Base-by-base conservation (phyloP, 768 basidiomycete genomes). In the Dentipellis sp. region DNA sequence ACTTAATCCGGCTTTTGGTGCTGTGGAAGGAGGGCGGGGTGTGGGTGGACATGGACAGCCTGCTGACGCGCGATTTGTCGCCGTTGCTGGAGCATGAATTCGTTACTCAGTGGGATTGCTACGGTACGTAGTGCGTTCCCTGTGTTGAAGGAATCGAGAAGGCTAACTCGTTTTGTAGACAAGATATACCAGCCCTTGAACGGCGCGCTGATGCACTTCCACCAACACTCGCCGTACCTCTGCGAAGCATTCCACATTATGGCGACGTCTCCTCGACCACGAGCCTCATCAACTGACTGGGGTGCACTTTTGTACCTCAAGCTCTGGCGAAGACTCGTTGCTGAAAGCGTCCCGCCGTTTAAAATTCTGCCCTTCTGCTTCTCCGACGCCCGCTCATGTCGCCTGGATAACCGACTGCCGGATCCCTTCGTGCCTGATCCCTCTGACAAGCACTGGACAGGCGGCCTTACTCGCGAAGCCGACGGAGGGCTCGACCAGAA, bases 21-120 rank as follows among this genome's bases (percentile, higher is more conserved):
- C 71, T 97, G 36, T 97, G 94, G 91, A 83, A 81, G 58, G 83
- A 80, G 64, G 95, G 95, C 1, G 95, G 95, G 0, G 82, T 97
- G 21, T 98, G 95, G 95, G 77, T 97, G 49, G 95, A 99, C 67
- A 97, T 97, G 93, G 95, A 99, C 69, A 89, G 89, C 52, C 77
- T 98, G 54, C 74, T 97, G 59, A 95, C 92, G 47, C 75, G 95
- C 54, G 90, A 94, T 71, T 72, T 98, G 36, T 75, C 84, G 2
- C 93, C 94, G 9, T 74, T 97, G 55, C 77, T 89, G 6, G 94
- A 97, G 68, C 88, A 91, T 64, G 95, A 99, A 69, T 99, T 94
- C 66, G 91, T 97, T 10, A 95, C 92, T 1, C 94, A 99, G 65
- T 99, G 95, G 95, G 95, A 99, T 66, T 97, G 95, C 68, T 97